Evolutionary conservation across 164 flowering plant species (phyloP).

Genomic region (Vitis riparia): DNA sequence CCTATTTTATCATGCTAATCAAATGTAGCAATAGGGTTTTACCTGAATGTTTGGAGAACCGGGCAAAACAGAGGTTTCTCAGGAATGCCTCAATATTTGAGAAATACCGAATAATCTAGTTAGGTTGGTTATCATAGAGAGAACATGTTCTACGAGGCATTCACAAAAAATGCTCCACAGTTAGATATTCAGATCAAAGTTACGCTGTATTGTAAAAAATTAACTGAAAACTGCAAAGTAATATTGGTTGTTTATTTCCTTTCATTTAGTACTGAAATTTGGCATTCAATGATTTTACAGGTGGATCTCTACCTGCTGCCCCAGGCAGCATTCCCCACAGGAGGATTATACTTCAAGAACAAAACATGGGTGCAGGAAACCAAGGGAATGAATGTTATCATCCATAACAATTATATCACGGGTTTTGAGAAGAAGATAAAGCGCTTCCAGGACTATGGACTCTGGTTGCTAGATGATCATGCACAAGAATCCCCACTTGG

Average conservation of each 20-base stretch:
- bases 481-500: slow-evolving; percentile 84
- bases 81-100: neutral
- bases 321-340: slow-evolving; percentile 90
- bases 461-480: slow-evolving; percentile 89
- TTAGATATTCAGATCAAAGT: neutral
- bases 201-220: too few relatives aligned
- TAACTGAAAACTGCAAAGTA: neutral
- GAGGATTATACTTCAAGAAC: slow-evolving; percentile 95
- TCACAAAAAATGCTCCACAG: neutral
- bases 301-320: slow-evolving; percentile 88
- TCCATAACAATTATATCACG: slow-evolving; percentile 83
- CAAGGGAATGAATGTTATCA: slow-evolving; percentile 77
- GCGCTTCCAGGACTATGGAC: slow-evolving; percentile 79
- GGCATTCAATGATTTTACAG: slow-evolving; percentile 32
- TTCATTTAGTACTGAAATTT: neutral
- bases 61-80: neutral
- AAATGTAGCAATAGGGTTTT: neutral
- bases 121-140: neutral
- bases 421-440: slow-evolving; percentile 95
- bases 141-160: neutral
- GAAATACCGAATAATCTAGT: neutral
- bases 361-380: slow-evolving; percentile 91
- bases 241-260: neutral
- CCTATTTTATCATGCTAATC: too few relatives aligned
- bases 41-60: neutral